Evolutionary conservation across 306 rosid species (phyloP).

Genomic region (Inga oerstediana): DNA sequence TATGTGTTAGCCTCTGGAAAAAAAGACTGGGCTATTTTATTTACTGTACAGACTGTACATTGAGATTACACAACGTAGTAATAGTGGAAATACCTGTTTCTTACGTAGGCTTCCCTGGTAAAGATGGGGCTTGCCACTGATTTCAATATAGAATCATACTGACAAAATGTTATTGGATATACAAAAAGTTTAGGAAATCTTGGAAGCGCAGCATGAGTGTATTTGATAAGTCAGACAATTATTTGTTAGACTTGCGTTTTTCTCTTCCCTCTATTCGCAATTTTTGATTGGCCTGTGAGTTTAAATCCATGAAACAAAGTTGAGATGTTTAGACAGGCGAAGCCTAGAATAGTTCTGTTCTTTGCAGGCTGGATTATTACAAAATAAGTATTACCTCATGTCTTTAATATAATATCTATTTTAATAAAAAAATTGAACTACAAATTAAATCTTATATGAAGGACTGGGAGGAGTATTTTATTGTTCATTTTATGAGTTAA

Average conservation of each 20-base stretch:
- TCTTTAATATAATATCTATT: too few relatives aligned
- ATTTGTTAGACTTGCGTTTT: conserved; percentile 11
- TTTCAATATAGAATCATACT: conserved; percentile 10
- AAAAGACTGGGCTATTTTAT: conserved; percentile 37
- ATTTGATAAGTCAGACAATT: conserved; percentile 21
- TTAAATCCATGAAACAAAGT: background rate
- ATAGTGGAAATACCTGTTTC: conserved; percentile 35
- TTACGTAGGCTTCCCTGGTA: conserved; percentile 34
- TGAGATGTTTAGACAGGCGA: conserved; percentile 1
- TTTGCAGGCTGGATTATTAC: conserved; percentile 7
- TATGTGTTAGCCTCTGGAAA: conserved; percentile 26
- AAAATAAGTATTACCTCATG: background rate
- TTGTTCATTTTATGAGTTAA: background rate
- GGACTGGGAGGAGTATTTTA: background rate
- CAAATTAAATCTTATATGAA: too few relatives aligned
- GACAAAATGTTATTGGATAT: conserved; percentile 30
- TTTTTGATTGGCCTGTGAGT: background rate
- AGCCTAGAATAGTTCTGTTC: background rate
- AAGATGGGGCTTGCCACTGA: conserved; percentile 26
- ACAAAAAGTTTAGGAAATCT: conserved; percentile 23
- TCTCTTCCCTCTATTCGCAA: background rate
- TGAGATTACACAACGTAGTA: conserved; percentile 27
- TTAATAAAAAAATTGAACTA: too few relatives aligned
- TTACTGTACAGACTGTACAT: conserved; percentile 48
- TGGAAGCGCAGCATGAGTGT: conserved; percentile 24